A percentile compares a stretch with the other conserved stretches of the same genome.
phyloP scores from a whole-genome alignment of 2,329 filamentous ascomycete species.

The Cladosporium sphaerospermum region DNA sequence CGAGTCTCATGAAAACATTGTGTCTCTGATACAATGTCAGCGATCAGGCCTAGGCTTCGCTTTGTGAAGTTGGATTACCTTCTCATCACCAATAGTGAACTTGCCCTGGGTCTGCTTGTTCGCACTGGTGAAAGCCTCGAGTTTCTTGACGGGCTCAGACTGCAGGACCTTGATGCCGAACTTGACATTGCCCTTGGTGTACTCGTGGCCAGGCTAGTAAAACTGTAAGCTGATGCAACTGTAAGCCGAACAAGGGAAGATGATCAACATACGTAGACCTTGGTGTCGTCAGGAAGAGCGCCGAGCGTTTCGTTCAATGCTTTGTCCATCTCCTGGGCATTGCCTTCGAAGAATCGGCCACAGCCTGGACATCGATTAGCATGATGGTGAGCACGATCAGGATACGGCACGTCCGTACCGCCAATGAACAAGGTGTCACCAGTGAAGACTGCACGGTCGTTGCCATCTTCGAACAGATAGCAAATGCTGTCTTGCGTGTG shows the following conservation, averaged over 20 bases:
- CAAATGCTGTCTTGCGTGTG: slow-evolving; percentile 99
- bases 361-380: slow-evolving; percentile 54
- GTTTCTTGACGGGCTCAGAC: slow-evolving; percentile 67
- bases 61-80: slow-evolving; percentile 50
- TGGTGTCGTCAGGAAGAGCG: slow-evolving; percentile 78
- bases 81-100: slow-evolving; percentile 96
- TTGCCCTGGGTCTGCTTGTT: slow-evolving; percentile 89
- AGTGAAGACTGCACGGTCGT: slow-evolving; percentile 78
- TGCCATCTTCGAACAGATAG: slow-evolving; percentile 79
- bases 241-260: neutral
- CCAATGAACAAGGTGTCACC: slow-evolving; percentile 95
- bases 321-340: slow-evolving; percentile 81
- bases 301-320: slow-evolving; percentile 83
- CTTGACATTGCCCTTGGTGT: slow-evolving; percentile 93
- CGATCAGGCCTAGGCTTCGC: neutral
- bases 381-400: neutral
- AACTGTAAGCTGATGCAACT: no score
- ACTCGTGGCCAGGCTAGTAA: slow-evolving; percentile 81
- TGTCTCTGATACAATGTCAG: slow-evolving; percentile 56
- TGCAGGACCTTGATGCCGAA: slow-evolving; percentile 74
- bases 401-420: slow-evolving; percentile 45
- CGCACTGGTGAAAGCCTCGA: slow-evolving; percentile 68
- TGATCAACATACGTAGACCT: slow-evolving; percentile 64
- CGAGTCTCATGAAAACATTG: slow-evolving; percentile 92
- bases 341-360: slow-evolving; percentile 93